Evolutionary conservation across 352 stramenopile genomes (phyloP).

Genomic region (Aphanomyces euteiches): DNA sequence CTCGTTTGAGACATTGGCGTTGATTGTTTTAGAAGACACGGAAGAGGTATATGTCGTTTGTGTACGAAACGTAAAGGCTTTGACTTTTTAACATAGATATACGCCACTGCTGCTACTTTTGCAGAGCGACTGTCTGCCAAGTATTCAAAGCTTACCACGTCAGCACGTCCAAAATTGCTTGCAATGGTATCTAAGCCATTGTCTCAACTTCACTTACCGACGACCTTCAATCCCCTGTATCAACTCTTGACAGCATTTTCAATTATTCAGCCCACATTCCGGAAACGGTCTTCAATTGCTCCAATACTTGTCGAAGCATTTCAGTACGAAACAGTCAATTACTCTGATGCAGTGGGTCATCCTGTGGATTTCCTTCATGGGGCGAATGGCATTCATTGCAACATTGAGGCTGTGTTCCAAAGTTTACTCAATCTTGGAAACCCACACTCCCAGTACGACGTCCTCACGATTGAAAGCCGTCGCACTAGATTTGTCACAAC

Average conservation of each 20-base stretch:
- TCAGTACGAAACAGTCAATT: constrained; percentile 11
- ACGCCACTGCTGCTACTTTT: neutral
- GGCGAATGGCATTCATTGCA: constrained; percentile 62
- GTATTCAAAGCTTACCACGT: neutral
- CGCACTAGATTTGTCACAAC: constrained; percentile 68
- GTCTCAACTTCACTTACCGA: constrained; percentile 53
- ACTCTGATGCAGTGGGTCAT: constrained; percentile 42
- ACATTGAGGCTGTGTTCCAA: constrained; percentile 60
- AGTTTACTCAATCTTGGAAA: constrained; percentile 67
- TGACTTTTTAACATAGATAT: constrained; percentile 5
- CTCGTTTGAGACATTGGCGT: constrained; percentile 35
- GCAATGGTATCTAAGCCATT: constrained; percentile 50
- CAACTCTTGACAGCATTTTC: constrained; percentile 40
- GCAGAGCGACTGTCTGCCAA: neutral
- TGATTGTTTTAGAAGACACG: constrained; percentile 61
- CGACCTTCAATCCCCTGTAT: constrained; percentile 50
- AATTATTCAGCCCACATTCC: constrained; percentile 14
- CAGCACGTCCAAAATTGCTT: constrained; percentile 42
- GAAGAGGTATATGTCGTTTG: constrained; percentile 49
- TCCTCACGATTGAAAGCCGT: constrained; percentile 66
- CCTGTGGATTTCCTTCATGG: constrained; percentile 49
- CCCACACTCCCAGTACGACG: constrained; percentile 64
- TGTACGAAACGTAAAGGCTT: neutral
- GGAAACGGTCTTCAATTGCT: constrained; percentile 26
- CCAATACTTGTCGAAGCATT: constrained; percentile 31